These are phyloP conservation scores for Boletus tomentosulus DNA, from an alignment of 768 basidiomycete genomes.

Conservation along the genomic window DNA sequence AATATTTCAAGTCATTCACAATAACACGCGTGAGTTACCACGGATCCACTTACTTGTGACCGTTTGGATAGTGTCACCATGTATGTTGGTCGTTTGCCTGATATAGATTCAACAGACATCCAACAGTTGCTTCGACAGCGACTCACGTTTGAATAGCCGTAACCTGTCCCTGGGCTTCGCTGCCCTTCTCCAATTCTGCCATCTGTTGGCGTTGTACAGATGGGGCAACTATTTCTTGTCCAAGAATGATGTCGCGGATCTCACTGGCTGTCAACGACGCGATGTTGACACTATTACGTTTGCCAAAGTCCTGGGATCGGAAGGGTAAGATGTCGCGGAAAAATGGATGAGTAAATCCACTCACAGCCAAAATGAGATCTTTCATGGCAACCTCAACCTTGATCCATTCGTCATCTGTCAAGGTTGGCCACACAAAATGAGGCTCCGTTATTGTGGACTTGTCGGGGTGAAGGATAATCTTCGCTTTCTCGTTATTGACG, in stretches of 20 bases:
- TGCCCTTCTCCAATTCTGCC: constrained; percentile 97
- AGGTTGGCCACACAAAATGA: constrained; percentile 96
- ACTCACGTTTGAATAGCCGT: constrained; percentile 89
- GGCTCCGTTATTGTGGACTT: constrained; percentile 96
- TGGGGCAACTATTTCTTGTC: constrained; percentile 96
- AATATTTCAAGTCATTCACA: constrained; percentile 4
- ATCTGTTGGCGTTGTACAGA: constrained; percentile 97
- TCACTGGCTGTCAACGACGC: constrained; percentile 95
- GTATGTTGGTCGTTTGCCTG: constrained; percentile 94
- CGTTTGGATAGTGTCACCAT: constrained; percentile 93
- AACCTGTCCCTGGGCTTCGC: constrained; percentile 91
- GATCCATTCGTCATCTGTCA: constrained; percentile 96
- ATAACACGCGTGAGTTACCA: background rate
- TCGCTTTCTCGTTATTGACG: constrained; percentile 99
- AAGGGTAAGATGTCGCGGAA: constrained; percentile 12
- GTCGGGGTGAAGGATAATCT: constrained; percentile 96
- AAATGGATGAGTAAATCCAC: constrained; percentile 17
- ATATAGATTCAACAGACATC: constrained; percentile 5
- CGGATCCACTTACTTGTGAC: constrained; percentile 72
- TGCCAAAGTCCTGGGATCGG: constrained; percentile 80
- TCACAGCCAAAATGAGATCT: constrained; percentile 85
- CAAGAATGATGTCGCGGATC: constrained; percentile 96
- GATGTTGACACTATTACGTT: constrained; percentile 98
- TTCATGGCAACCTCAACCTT: constrained; percentile 99
- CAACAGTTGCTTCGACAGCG: background rate